Evolutionary conservation across 2,329 filamentous ascomycete genomes (phyloP).

Genomic region (Trichothecium sympodiale): DNA sequence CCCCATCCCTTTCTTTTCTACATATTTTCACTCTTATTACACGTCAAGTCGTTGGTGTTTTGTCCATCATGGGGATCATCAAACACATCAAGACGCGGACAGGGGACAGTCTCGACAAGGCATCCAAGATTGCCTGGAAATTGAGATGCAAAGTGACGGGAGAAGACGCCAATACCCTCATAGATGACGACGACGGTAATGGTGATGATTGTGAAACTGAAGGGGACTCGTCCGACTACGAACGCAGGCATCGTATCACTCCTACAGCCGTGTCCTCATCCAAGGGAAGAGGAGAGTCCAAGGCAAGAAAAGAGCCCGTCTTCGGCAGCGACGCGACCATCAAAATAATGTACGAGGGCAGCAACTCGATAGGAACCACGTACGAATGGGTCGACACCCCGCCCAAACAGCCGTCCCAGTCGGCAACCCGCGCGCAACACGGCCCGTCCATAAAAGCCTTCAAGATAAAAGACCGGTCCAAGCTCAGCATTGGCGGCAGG

Average conservation of each 20-base stretch:
- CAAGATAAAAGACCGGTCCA: constrained; percentile 31
- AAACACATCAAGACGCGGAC: not conserved
- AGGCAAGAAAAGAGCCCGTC: constrained; percentile 10
- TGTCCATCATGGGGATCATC: too few species aligned
- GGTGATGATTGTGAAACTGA: too few species aligned
- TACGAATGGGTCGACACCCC: constrained; percentile 30
- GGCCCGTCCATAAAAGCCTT: constrained; percentile 32
- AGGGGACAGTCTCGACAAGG: not conserved
- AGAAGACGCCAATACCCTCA: too few species aligned
- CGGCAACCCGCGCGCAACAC: constrained; percentile 21
- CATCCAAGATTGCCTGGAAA: not conserved
- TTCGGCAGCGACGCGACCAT: constrained; percentile 19
- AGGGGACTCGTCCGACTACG: too few species aligned
- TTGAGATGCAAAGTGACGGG: too few species aligned
- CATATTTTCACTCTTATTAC: too few species aligned
- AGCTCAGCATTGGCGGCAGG: constrained; percentile 26
- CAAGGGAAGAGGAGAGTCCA: too few species aligned
- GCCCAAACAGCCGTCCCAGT: constrained; percentile 29
- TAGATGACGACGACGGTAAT: too few species aligned
- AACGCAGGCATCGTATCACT: too few species aligned
- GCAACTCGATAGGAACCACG: constrained; percentile 9
- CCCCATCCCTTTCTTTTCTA: too few species aligned
- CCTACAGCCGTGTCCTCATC: too few species aligned
- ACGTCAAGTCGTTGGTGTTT: too few species aligned
- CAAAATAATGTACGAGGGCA: constrained; percentile 29